These are phyloP conservation scores for Suillus paluster DNA, from an alignment of 768 basidiomycete genomes.

Conservation along the genomic window DNA sequence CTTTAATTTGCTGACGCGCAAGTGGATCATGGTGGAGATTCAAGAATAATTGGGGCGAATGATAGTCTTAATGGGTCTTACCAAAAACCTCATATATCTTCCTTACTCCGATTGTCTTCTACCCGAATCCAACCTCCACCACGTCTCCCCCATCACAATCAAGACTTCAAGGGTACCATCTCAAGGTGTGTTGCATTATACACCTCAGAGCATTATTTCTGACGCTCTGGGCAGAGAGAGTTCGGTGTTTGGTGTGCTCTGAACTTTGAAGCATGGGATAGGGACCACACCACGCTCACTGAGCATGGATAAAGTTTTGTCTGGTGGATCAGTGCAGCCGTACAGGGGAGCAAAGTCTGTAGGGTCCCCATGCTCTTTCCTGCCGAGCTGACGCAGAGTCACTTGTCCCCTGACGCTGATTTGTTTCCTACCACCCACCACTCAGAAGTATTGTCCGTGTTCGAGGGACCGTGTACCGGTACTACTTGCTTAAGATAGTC, in stretches of 20 bases:
- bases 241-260: slow-evolving; percentile 76
- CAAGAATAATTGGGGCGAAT: too few species aligned
- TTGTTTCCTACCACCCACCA: too few species aligned
- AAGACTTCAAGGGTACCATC: slow-evolving; percentile 57
- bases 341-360: too few species aligned
- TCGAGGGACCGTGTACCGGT: too few species aligned
- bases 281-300: slow-evolving; percentile 70
- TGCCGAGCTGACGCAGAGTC: too few species aligned
- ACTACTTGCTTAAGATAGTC: too few species aligned
- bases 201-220: background rate
- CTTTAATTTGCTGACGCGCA: too few species aligned
- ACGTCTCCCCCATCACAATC: slow-evolving; percentile 62
- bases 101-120: slow-evolving; percentile 82
- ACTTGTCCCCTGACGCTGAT: too few species aligned
- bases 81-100: slow-evolving; percentile 64
- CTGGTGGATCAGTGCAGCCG: slow-evolving; percentile 56
- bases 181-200: slow-evolving; percentile 60
- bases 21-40: too few species aligned
- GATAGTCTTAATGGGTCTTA: slow-evolving; percentile 74
- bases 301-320: slow-evolving; percentile 81
- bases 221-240: slow-evolving; percentile 62
- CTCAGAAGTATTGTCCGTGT: too few species aligned
- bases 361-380: too few species aligned
- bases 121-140: slow-evolving; percentile 57
- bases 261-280: slow-evolving; percentile 87